Conservation (phyloP, 352 stramenopile genomes). For the Globisporangium perplexum region DNA sequence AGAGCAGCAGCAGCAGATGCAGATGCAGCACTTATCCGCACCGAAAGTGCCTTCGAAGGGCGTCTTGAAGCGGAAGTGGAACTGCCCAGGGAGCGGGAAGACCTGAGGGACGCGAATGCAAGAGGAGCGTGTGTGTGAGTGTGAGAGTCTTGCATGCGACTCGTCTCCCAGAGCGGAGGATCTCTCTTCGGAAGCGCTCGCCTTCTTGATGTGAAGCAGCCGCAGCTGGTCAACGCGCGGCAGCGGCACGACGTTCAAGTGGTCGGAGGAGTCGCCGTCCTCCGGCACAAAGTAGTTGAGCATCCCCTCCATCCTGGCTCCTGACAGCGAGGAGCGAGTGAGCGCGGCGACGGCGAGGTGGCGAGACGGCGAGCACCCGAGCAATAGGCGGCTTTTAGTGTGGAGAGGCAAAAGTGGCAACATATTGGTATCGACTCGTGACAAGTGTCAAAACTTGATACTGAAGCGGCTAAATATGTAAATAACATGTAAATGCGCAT, state of each 20-base stretch:
- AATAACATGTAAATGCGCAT: no score
- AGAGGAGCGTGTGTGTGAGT: background rate
- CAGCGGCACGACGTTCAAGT: constrained; percentile 80
- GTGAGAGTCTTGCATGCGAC: no score
- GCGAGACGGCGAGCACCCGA: no score
- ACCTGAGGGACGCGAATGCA: no score
- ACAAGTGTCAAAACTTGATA: no score
- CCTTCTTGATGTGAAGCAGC: constrained; percentile 76
- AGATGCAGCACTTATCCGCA: constrained; percentile 12
- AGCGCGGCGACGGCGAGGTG: no score
- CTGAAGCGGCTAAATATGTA: no score
- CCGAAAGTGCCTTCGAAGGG: constrained; percentile 82
- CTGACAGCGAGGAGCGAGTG: constrained; percentile 1
- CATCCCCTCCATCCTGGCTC: constrained; percentile 66
- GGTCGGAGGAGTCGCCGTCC: constrained; percentile 80
- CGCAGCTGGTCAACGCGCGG: constrained; percentile 69
- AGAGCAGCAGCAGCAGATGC: background rate
- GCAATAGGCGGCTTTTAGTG: no score
- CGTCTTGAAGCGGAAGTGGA: constrained; percentile 86
- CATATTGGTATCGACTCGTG: no score
- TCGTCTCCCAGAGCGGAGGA: no score
- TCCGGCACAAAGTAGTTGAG: constrained; percentile 87
- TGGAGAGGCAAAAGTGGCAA: no score
- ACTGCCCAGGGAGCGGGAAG: constrained; percentile 73
- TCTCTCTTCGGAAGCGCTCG: no score